Evolutionary conservation across 345 rosid species (phyloP).

Genomic region (Moricandia arvensis): DNA sequence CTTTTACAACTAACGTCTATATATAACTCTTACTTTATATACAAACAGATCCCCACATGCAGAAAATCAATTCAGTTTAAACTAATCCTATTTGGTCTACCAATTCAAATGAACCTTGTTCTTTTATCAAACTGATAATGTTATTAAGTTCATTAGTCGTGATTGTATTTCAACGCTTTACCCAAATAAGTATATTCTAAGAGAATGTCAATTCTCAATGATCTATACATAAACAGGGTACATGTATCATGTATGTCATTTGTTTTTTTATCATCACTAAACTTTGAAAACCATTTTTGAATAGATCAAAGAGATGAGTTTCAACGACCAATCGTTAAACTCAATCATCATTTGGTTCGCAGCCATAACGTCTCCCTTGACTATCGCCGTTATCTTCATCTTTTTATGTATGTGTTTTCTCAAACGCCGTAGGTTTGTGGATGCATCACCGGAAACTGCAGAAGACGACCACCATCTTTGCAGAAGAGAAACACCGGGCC

Average conservation of each 20-base stretch:
- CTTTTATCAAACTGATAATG: slow-evolving; percentile 22
- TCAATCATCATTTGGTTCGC: slow-evolving; percentile 34
- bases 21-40: not conserved
- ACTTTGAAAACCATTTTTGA: not conserved
- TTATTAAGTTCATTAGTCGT: slow-evolving; percentile 23
- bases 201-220: slow-evolving; percentile 33
- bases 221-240: slow-evolving; percentile 3
- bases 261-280: not conserved
- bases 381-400: slow-evolving; percentile 16
- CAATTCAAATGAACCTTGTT: slow-evolving; percentile 26
- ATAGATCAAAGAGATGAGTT: slow-evolving; percentile 18
- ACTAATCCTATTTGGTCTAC: slow-evolving; percentile 19
- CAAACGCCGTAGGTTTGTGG: slow-evolving; percentile 24
- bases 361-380: slow-evolving; percentile 24
- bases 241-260: not conserved
- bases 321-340: slow-evolving; percentile 24
- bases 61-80: slow-evolving; percentile 6
- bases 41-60: not conserved
- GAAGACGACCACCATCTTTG: not conserved
- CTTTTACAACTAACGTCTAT: not conserved
- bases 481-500: slow-evolving; percentile 21
- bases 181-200: slow-evolving; percentile 28
- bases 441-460: slow-evolving; percentile 13
- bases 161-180: slow-evolving; percentile 24
- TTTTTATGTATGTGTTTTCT: slow-evolving; percentile 14